These are phyloP conservation scores for Naegleria gruberi DNA, from an alignment of 208 protist species.

Conservation along the genomic window DNA sequence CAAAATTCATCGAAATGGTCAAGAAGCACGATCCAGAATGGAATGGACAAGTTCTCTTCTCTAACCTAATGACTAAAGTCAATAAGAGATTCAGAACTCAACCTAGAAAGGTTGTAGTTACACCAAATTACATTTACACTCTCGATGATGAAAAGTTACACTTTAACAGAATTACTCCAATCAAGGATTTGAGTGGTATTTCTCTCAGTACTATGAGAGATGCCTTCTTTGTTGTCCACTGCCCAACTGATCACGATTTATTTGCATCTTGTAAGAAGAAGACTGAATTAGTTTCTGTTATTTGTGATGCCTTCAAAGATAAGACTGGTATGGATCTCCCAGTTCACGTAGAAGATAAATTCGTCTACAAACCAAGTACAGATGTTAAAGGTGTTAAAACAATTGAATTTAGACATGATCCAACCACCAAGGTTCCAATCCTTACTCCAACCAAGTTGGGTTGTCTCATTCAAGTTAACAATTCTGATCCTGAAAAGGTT, in stretches of 20 bases:
- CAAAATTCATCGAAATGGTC: background rate
- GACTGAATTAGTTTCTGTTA: background rate
- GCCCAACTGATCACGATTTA: background rate
- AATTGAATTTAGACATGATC: constrained; percentile 19
- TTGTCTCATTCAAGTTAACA: background rate
- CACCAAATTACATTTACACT: background rate
- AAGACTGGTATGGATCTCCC: background rate
- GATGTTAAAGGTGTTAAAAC: background rate
- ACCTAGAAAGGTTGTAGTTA: background rate
- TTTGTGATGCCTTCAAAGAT: background rate
- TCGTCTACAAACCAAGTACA: background rate
- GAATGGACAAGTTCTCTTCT: background rate
- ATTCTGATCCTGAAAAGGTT: background rate
- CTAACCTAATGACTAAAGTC: background rate
- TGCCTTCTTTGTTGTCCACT: background rate
- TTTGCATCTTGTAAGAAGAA: background rate
- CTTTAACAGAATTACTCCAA: background rate
- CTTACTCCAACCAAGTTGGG: background rate
- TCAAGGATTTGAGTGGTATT: background rate
- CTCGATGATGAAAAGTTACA: background rate
- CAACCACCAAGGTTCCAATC: background rate
- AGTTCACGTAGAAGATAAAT: background rate
- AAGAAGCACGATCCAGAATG: background rate
- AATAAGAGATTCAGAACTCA: constrained; percentile 3
- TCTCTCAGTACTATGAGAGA: background rate